phyloP scores from a whole-genome alignment of 768 basidiomycete genomes.

The Kwoniella sp. region DNA sequence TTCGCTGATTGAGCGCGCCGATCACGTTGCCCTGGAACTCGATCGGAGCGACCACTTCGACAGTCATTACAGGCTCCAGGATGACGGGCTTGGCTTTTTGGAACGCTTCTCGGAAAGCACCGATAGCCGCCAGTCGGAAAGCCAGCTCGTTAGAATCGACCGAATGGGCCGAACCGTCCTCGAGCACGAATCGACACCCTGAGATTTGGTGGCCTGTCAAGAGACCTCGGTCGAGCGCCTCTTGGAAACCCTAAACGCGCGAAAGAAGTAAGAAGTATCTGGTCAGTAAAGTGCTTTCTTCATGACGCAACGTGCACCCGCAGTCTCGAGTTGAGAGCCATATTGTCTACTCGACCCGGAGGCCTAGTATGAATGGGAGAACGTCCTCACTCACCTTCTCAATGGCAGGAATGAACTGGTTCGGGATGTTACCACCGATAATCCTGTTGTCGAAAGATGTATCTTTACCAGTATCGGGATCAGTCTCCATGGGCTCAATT shows the following conservation, averaged over 20 bases:
- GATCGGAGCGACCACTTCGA: slow-evolving; percentile 91
- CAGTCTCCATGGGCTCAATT: slow-evolving; percentile 84
- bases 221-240: slow-evolving; percentile 87
- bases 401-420: slow-evolving; percentile 88
- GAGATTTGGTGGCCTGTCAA: slow-evolving; percentile 84
- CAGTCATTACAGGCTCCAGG: slow-evolving; percentile 97
- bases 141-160: slow-evolving; percentile 97
- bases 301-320: too few species aligned
- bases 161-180: slow-evolving; percentile 88
- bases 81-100: slow-evolving; percentile 74
- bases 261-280: background rate
- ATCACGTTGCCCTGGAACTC: slow-evolving; percentile 96
- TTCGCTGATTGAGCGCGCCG: slow-evolving; percentile 85
- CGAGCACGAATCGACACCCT: slow-evolving; percentile 81
- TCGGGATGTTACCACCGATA: slow-evolving; percentile 89
- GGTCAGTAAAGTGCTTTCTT: too few species aligned
- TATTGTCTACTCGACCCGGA: too few species aligned
- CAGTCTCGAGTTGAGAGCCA: background rate
- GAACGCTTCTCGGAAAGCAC: slow-evolving; percentile 91
- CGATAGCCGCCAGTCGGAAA: slow-evolving; percentile 85
- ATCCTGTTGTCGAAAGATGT: slow-evolving; percentile 79
- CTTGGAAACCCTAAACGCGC: slow-evolving; percentile 78
- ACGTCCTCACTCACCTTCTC: slow-evolving; percentile 69
- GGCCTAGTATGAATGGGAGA: background rate
- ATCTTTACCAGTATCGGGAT: slow-evolving; percentile 73